Evolutionary conservation across 495 filamentous ascomycete species (phyloP), one percentile per base, ranked within the genome.

Genomic region (Talaromyces thailandensis): DNA sequence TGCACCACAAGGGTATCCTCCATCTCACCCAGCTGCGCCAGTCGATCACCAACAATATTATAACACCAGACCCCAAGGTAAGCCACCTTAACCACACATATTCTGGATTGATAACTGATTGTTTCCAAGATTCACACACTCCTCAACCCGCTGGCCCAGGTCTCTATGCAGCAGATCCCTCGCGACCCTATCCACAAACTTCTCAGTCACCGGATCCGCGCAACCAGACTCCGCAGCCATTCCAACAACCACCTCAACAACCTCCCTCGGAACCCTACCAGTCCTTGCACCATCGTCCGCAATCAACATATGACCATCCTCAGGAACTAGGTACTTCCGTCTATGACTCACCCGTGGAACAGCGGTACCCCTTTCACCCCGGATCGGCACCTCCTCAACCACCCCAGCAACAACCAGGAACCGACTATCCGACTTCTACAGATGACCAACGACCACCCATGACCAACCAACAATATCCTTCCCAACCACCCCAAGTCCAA

Each of bases 311-410:
- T 66, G 85, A 86, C 9, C 85, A 87, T 52, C 90, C 91, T 1
- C 91, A 93, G 71, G 91, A 95, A 77, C 77, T 95, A 45, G 88
- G 89, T 32, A 92, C 91, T n/a, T 88, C 88, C 6, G 83, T 84
- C 11, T 95, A 94, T 65, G 89, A 93, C 68, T 90, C 89, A 6
- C 91, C 91, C 21, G 82, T 90, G 43, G 86, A 86, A 32, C 75
- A 79, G 35, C 75, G 72, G 59, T 72, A 71, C 45, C 81, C 81
- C 56, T 82, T 80, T 60, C 68, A 75, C 8, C 69, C 71, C 31
- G 71, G 73, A 4, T 66, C 71, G 25, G 72, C 69, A 7, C 77
- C 84, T 0, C 70, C 71, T 60, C 76, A 75, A 26, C 76, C 75
- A 57, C 71, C 64, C 28, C 72, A 73, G 32, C 72, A 71, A 23